Base-by-base conservation (phyloP, 2,329 filamentous ascomycete species). In the Thelonectria olida region DNA sequence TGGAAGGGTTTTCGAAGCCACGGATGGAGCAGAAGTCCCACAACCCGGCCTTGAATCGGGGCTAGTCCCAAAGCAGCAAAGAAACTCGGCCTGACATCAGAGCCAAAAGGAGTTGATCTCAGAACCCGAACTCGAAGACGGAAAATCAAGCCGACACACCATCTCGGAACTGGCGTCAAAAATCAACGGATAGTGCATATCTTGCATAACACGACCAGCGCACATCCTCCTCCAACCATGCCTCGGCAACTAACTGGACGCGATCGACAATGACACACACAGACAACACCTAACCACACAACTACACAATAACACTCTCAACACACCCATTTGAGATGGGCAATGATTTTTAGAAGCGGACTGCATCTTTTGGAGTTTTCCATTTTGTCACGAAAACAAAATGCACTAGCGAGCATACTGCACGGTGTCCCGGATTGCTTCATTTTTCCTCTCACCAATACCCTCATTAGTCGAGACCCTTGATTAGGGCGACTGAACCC, bases 1-100 rank as follows among this genome's bases (percentile, higher is more conserved):
- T 71, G 58, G 69, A 72, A 72, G 69, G 58, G 50, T 69, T 68
- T 68, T 72, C 50, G 69, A 72, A 72, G 66, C 49, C 53, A 42
- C 50, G 22, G 39, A 19, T 61, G 51, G 58, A 52, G 51, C 34
- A 54, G 25, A 17, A 58, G 69, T 59, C 55, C 69, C 69, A 72
- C 69, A 56, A 62, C 47, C 66, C 62, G 62, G 44, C 55, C 36
- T 34, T 56, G 36, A 54, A 56, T 49, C 53, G 60, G 51, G 58
- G 27, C 52, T 60, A 52, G 38, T 48, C 62, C 52, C 44, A 54
- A 54, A 47, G 23, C 48, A 54, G 49, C 54, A 50, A 48, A 60
- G 38, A 22, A 34, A 19, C 39, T n/a, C 58, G 52, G 42, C 57
- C 49, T 55, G 62, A 61, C 58, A 50, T 50, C 47, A 58, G 56